These are phyloP conservation scores for Parafenestella ontariensis DNA, from an alignment of 2,329 filamentous ascomycete species.

Conservation along the genomic window DNA sequence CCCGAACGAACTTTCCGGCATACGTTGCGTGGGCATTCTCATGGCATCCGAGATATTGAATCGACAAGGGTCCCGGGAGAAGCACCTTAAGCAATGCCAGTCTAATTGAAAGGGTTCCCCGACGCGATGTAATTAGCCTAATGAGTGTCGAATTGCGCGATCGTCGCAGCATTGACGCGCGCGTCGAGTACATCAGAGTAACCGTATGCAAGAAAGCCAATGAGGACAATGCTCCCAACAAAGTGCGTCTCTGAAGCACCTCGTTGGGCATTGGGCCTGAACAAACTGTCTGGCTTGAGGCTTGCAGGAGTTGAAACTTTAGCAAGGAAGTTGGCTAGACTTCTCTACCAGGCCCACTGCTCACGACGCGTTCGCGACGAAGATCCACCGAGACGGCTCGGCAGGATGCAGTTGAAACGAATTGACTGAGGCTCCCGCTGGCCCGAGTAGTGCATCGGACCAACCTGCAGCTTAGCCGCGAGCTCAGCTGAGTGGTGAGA, in stretches of 20 bases:
- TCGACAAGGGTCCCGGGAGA: neutral
- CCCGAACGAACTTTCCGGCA: neutral
- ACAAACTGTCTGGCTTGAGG: neutral
- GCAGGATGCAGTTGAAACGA: constrained; percentile 15
- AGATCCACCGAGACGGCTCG: constrained; percentile 15
- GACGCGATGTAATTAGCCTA: constrained; percentile 10
- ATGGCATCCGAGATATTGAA: neutral
- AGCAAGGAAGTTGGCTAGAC: no score
- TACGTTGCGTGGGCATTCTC: no score
- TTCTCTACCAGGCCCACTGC: no score
- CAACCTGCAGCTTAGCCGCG: constrained; percentile 21
- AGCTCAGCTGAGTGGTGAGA: constrained; percentile 15
- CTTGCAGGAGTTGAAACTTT: neutral
- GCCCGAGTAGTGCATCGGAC: constrained; percentile 27
- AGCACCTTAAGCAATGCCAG: constrained; percentile 19
- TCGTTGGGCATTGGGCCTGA: neutral
- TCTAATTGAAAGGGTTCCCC: constrained; percentile 9
- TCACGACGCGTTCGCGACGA: no score
- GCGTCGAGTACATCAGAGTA: neutral
- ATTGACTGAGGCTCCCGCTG: constrained; percentile 29
- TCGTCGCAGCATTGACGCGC: neutral
- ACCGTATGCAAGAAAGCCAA: constrained; percentile 7
- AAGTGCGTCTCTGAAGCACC: neutral
- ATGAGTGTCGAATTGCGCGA: constrained; percentile 3
- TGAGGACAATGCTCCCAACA: neutral